Percentiles rank a stretch among this genome's conserved stretches.
Conservation (phyloP, 441 rosid species). For the Caryocar brasiliense region DNA sequence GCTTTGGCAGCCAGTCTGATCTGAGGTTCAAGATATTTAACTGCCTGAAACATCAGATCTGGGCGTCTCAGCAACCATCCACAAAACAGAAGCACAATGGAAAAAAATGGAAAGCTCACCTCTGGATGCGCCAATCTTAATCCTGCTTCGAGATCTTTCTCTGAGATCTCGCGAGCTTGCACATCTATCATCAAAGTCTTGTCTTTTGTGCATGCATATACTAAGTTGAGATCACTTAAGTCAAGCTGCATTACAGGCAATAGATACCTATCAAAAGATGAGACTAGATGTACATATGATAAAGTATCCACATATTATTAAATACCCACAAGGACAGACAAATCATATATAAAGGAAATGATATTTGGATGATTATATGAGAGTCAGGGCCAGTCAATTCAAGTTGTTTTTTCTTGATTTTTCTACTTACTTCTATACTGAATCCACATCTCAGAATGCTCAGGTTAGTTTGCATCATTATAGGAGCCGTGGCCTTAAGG, state of each 20-base stretch:
- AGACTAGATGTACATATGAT: not conserved
- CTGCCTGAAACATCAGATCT: constrained; percentile 51
- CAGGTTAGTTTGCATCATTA: not conserved
- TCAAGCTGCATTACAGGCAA: constrained; percentile 54
- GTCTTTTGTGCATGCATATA: constrained; percentile 91
- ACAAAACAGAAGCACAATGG: not conserved
- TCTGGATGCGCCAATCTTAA: constrained; percentile 93
- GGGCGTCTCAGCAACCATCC: constrained; percentile 7
- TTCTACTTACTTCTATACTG: too few species aligned
- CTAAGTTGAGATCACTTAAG: constrained; percentile 82
- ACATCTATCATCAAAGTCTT: constrained; percentile 96
- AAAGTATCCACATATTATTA: not conserved
- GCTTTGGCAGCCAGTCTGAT: constrained; percentile 76
- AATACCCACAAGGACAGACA: too few species aligned
- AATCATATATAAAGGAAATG: too few species aligned
- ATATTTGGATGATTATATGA: too few species aligned
- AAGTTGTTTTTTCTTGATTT: too few species aligned
- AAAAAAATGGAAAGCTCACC: constrained; percentile 26
- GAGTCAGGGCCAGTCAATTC: too few species aligned
- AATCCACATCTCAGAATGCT: too few species aligned
- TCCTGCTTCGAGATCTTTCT: constrained; percentile 81
- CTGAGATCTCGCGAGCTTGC: constrained; percentile 76
- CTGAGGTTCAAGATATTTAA: constrained; percentile 83
- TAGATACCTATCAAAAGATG: constrained; percentile 8
- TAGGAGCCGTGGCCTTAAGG: too few species aligned